Base-by-base conservation (phyloP, 768 basidiomycete genomes). In the Boletus pseudopeckii region DNA sequence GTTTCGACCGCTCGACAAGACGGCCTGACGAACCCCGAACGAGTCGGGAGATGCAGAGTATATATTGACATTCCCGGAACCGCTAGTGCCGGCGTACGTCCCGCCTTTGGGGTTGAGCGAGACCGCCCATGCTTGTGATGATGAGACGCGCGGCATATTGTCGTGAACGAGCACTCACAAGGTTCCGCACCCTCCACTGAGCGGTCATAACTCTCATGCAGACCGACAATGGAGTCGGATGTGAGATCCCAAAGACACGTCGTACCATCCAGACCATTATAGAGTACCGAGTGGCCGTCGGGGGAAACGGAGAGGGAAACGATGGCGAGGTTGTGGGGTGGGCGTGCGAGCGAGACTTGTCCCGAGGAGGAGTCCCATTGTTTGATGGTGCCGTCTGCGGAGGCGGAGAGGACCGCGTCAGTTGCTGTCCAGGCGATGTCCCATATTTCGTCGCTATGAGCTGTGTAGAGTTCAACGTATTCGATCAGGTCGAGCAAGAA, bases 211-310 rank as follows among this genome's bases (percentile, higher is more conserved):
- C 90, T 93, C 68, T 93, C 91, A 53, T 82, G 82, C 51, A 76
- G 81, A 11, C 83, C 88, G 1, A 83, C 67, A 3, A 86, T 66
- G 34, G 80, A 75, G 5, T 86, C 87, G 17, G 74, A 79, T 34
- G 78, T 71, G 43, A 93, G 67, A 64, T 94, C 85, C 80, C 86
- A 87, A 24, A 95, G 71, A 44, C 74, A 78, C 0, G 91, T 92
- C 28, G 86, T 80, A 2, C 94, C 94, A 62, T 96, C 93, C 18
- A 95, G 75, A 50, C 87, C 87, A 63, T 92, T 92, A 61, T 85
- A 88, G 42, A 97, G 68, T 0, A 83, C 91, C 30, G 71, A 73
- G 44, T 72, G 75, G 8, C 90, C 94, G 45, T 83, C 77, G 0
- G 80, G 77, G 18, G 85, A 80, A 8, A 82, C 82, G 17, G 90